Evolutionary conservation across 805 yeast genomes (phyloP), one percentile per base, ranked within the genome.

Genomic region (Maudiozyma barnettii): DNA sequence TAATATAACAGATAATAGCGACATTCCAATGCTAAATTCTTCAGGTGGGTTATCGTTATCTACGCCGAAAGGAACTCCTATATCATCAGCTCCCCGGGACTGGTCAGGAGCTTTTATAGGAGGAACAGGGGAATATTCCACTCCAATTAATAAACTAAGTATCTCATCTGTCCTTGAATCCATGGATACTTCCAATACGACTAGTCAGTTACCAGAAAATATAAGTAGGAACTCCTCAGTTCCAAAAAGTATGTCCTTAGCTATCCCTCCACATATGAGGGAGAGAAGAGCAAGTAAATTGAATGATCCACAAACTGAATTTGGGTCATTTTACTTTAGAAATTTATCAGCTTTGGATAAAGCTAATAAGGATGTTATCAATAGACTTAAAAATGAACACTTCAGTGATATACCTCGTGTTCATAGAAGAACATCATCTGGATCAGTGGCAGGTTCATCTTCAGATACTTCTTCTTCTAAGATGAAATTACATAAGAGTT

Each of bases 291-390:
- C 87, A 2, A 78, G 86, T 52, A 75, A 86, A 54, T 64, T 87
- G 50, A 83, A 82, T 45, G 91, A 84, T 48, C 75, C 83, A 21
- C 69, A 73, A 7, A 70, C 77, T 7, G 91, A 91, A 57, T 93
- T 93, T 74, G 99, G 99, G 0, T 82, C 93, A 4, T 93, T 93
- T 65, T 82, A 86, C 49, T 93, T 86, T 67, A 74, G 96, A 54
- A 93, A 93, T 61, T 68, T 93, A 51, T 82, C 91, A 4, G 93
- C 93, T 5, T 73, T 95, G 47, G 98, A 93, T 56, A 85, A 84
- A 57, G 97, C 96, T 8, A 93, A 93, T 60, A 88, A 87, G 59
- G 97, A 90, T 66, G 90, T 85, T 13, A 88, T 93, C 52, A 85
- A 86, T 58, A 71, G 96, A 52, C 75, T 93, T 60, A 85, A 89